These are phyloP conservation scores for Colletotrichum viniferum DNA, from an alignment of 2,329 filamentous ascomycete species.

Conservation along the genomic window DNA sequence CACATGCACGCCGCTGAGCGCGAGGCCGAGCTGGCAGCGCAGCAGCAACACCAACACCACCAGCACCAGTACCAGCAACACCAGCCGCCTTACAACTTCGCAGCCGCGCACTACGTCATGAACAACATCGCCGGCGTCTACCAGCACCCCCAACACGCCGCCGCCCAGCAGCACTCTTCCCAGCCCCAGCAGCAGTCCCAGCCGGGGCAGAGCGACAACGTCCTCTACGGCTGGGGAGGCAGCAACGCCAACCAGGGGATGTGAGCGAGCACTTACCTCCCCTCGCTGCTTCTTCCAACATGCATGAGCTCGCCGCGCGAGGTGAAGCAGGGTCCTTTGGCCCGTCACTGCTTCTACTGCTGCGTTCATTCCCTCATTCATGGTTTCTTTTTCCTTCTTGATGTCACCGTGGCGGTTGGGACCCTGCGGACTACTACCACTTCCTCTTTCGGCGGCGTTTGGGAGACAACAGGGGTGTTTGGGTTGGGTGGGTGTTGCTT, in stretches of 20 bases:
- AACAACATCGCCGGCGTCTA: slow-evolving; percentile 15
- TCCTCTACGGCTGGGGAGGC: slow-evolving; percentile 5
- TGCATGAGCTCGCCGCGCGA: background rate
- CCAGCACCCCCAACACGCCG: background rate
- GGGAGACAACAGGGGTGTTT: background rate
- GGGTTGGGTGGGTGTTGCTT: background rate
- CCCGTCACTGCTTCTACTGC: background rate
- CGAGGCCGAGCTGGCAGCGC: background rate
- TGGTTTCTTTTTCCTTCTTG: background rate
- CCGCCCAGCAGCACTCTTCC: background rate
- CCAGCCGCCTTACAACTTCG: slow-evolving; percentile 1
- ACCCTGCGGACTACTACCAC: background rate
- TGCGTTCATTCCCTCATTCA: background rate
- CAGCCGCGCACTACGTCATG: slow-evolving; percentile 1
- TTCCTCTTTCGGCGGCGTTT: background rate
- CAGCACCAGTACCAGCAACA: background rate
- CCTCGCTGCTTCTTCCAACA: background rate
- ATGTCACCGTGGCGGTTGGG: background rate
- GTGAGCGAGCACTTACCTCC: background rate
- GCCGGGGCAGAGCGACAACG: background rate
- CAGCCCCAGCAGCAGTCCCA: background rate
- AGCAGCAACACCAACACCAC: background rate
- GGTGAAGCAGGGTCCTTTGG: background rate
- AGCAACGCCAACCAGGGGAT: background rate
- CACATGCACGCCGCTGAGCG: background rate